phyloP scores from a whole-genome alignment of 169 alveolate species.

The Cryptosporidium tyzzeri region DNA sequence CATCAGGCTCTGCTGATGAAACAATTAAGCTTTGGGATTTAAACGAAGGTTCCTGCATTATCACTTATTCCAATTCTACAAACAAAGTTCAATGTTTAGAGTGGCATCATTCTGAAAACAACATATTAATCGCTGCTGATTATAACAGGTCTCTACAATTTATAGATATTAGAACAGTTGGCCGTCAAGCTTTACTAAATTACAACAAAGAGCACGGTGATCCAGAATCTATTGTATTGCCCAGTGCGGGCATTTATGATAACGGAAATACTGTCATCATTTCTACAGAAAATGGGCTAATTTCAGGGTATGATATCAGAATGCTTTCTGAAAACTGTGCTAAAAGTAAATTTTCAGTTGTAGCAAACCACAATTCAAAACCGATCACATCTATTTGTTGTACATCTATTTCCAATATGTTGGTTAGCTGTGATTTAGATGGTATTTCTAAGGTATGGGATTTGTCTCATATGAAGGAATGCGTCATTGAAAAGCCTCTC shows the following conservation, averaged over 20 bases:
- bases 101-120: constrained; percentile 78
- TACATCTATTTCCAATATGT: constrained; percentile 33
- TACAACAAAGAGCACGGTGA: constrained; percentile 57
- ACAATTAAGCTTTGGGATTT: constrained; percentile 92
- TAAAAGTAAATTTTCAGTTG: constrained; percentile 8
- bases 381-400: constrained; percentile 62
- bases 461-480: constrained; percentile 26
- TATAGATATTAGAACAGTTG: constrained; percentile 29
- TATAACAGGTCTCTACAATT: constrained; percentile 38
- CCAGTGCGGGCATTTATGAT: not conserved
- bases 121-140: constrained; percentile 69
- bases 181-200: not conserved
- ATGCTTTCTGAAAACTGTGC: constrained; percentile 4
- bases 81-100: constrained; percentile 79
- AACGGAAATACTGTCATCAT: constrained; percentile 34
- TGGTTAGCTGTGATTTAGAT: constrained; percentile 61
- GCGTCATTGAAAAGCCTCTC: constrained; percentile 11
- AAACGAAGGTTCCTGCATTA: constrained; percentile 87
- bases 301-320: constrained; percentile 43
- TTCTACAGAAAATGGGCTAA: constrained; percentile 64
- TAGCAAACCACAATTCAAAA: constrained; percentile 17
- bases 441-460: constrained; percentile 62
- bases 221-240: constrained; percentile 56
- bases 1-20: constrained; percentile 92
- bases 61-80: constrained; percentile 87